phyloP scores from a whole-genome alignment of 2,329 filamentous ascomycete genomes.

The Penicillium sp. region DNA sequence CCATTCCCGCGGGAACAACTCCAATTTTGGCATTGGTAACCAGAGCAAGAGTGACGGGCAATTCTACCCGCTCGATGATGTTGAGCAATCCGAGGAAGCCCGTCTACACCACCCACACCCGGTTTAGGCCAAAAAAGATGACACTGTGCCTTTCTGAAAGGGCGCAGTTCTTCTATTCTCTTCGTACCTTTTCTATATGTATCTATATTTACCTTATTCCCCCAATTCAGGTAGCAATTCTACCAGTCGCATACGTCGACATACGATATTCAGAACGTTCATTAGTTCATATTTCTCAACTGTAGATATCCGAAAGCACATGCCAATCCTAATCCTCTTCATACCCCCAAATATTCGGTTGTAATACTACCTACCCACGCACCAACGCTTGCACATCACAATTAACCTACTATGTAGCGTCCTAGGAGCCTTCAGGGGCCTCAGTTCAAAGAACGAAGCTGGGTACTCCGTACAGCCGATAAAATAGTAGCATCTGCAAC shows the following conservation, averaged over 20 bases:
- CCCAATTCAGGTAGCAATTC: background rate
- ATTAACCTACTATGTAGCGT: no score
- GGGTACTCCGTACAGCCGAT: background rate
- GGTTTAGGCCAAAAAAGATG: background rate
- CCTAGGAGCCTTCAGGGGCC: background rate
- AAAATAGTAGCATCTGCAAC: background rate
- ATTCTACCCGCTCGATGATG: slow-evolving; percentile 23
- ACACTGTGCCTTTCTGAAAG: background rate
- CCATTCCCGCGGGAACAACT: slow-evolving; percentile 11
- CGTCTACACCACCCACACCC: slow-evolving; percentile 11
- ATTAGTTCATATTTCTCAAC: background rate
- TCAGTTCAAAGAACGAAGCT: background rate
- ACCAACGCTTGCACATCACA: no score
- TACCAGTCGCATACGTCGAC: background rate
- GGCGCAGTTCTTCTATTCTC: background rate
- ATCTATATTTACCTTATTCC: background rate
- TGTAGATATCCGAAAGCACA: background rate
- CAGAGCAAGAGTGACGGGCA: slow-evolving; percentile 19
- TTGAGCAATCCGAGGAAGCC: slow-evolving; percentile 20
- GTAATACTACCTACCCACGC: no score
- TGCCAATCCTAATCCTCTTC: no score
- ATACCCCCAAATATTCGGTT: no score
- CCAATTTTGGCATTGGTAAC: slow-evolving; percentile 15
- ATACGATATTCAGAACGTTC: background rate
- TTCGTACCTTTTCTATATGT: background rate